Evolutionary conservation across 148 eudicot genomes (phyloP).

Genomic region (Cornus kousa): DNA sequence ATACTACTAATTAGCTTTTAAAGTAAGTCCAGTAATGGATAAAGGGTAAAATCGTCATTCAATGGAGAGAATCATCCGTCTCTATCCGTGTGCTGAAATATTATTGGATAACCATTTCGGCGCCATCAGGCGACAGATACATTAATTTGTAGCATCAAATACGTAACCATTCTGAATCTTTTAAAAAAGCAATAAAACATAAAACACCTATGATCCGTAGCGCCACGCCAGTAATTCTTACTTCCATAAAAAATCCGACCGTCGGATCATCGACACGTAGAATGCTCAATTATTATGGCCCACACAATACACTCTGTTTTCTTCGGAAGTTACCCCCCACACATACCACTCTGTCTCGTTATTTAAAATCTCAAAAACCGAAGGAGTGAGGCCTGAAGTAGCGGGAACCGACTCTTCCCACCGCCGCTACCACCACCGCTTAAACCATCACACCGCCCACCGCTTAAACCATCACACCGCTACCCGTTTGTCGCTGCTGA

Average conservation of each 20-base stretch:
- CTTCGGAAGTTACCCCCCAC: no score
- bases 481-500: background rate
- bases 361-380: background rate
- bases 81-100: background rate
- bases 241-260: background rate
- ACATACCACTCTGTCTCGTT: no score
- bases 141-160: background rate
- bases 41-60: slow-evolving; percentile 4
- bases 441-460: background rate
- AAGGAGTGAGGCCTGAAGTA: background rate
- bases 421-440: background rate
- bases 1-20: no score
- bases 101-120: background rate
- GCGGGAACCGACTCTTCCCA: background rate
- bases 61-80: background rate
- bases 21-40: no score
- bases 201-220: background rate
- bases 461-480: background rate
- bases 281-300: background rate
- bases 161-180: background rate
- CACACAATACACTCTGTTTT: background rate
- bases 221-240: background rate
- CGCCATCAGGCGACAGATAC: background rate
- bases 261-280: background rate
- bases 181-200: no score